Evolutionary conservation across 352 stramenopile species (phyloP).

Genomic region (Pythium brassicae): DNA sequence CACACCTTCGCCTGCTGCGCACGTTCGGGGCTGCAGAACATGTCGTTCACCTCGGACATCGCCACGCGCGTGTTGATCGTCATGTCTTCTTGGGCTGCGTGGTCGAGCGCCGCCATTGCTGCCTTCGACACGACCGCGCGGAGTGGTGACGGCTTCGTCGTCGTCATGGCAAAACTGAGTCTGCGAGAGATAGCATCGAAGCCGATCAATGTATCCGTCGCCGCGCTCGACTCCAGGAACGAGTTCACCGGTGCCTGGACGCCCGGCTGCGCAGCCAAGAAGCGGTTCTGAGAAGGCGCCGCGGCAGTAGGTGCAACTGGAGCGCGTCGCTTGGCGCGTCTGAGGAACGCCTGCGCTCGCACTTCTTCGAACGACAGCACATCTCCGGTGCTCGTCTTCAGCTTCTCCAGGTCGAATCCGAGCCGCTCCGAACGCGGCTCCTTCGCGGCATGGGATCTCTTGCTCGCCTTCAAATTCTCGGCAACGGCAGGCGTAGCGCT

Average conservation of each 20-base stretch:
- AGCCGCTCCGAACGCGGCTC: conserved; percentile 22
- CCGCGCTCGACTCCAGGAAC: conserved; percentile 14
- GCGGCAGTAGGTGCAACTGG: background rate
- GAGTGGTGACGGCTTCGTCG: conserved; percentile 14
- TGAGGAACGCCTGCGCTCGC: conserved; percentile 34
- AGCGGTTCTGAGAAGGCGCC: conserved; percentile 19
- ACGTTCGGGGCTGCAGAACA: conserved; percentile 80
- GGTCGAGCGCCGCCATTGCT: conserved; percentile 17
- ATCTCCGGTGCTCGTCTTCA: conserved; percentile 37
- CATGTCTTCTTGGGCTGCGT: conserved; percentile 74
- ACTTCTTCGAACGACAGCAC: conserved; percentile 80
- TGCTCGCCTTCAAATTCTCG: conserved; percentile 4
- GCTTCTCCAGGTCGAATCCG: conserved; percentile 38
- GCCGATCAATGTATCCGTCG: conserved; percentile 8
- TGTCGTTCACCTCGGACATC: conserved; percentile 79
- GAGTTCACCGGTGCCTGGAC: conserved; percentile 9
- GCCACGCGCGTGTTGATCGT: conserved; percentile 85
- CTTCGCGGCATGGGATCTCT: conserved; percentile 17
- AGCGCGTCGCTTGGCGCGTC: conserved; percentile 3
- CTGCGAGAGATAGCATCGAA: conserved; percentile 16
- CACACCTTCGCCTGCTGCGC: conserved; percentile 30
- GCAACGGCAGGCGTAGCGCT: background rate
- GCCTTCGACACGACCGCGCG: conserved; percentile 8
- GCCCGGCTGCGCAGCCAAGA: conserved; percentile 7
- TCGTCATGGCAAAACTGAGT: conserved; percentile 17